phyloP scores from a whole-genome alignment of 1,139 yeast genomes.

The Diutina rugosa region DNA sequence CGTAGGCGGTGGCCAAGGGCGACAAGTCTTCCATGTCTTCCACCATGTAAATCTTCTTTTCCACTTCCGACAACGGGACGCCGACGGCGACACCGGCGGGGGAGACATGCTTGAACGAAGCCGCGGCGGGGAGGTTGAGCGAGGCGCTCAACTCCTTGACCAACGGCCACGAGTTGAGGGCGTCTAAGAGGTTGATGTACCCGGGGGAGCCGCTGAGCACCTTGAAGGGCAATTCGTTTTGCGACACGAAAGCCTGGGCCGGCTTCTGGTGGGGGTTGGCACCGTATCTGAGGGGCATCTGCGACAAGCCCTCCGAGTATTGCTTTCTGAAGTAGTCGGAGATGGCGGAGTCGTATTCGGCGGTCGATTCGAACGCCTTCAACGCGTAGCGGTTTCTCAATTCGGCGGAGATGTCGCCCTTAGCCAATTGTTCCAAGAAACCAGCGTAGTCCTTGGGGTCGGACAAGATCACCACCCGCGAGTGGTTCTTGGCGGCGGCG shows the following conservation, averaged over 20 bases:
- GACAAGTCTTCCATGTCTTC: slow-evolving; percentile 89
- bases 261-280: slow-evolving; percentile 99
- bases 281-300: slow-evolving; percentile 92
- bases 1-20: slow-evolving; percentile 95
- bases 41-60: slow-evolving; percentile 91
- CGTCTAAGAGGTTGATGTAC: slow-evolving; percentile 90
- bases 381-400: slow-evolving; percentile 78
- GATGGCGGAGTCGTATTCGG: slow-evolving; percentile 91
- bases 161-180: slow-evolving; percentile 96
- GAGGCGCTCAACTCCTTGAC: slow-evolving; percentile 94
- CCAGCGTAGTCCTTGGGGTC: slow-evolving; percentile 89
- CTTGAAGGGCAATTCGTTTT: slow-evolving; percentile 86
- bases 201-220: slow-evolving; percentile 94
- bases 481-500: slow-evolving; percentile 97
- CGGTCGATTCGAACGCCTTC: slow-evolving; percentile 97
- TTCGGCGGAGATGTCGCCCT: slow-evolving; percentile 60
- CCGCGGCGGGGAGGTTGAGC: slow-evolving; percentile 94
- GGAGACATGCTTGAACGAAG: slow-evolving; percentile 95
- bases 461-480: slow-evolving; percentile 87
- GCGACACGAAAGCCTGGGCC: slow-evolving; percentile 86
- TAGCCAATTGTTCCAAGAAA: slow-evolving; percentile 66
- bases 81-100: slow-evolving; percentile 99
- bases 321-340: slow-evolving; percentile 96
- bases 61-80: slow-evolving; percentile 76
- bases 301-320: slow-evolving; percentile 81